Evolutionary conservation across 352 stramenopile genomes (phyloP).

Genomic region (Globisporangium abappressorium): DNA sequence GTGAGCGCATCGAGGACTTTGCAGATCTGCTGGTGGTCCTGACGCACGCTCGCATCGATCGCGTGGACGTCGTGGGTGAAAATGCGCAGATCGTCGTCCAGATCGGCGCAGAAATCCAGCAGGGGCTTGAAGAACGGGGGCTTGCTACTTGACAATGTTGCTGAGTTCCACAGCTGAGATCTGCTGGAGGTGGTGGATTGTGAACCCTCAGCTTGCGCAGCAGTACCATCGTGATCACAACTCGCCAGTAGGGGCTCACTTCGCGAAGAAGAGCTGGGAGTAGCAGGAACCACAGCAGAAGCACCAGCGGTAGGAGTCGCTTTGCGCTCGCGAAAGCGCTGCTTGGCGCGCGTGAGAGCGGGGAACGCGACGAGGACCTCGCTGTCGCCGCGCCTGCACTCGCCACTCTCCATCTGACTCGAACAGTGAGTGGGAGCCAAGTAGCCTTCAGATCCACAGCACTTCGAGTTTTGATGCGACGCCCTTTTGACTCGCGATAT

Average conservation of each 20-base stretch:
- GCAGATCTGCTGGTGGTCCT: neutral
- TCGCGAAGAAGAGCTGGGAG: neutral
- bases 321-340: slow-evolving; percentile 19
- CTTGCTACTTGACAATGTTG: neutral
- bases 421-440: neutral
- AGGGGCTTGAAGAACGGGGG: neutral
- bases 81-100: slow-evolving; percentile 2
- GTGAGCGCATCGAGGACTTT: slow-evolving; percentile 2
- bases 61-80: neutral
- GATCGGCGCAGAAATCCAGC: neutral
- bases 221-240: neutral
- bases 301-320: neutral
- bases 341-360: slow-evolving; percentile 28
- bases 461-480: neutral
- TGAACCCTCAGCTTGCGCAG: neutral
- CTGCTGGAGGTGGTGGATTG: neutral
- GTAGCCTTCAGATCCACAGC: neutral
- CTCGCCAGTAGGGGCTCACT: neutral
- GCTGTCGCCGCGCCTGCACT: neutral
- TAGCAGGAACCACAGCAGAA: neutral
- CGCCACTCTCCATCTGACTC: neutral
- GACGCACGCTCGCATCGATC: neutral
- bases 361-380: slow-evolving; percentile 17
- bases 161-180: neutral
- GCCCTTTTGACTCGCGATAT: neutral